Percentiles rank a stretch among this genome's conserved stretches.
Conservation (phyloP, 768 basidiomycete species). For the Jaapia argillacea region DNA sequence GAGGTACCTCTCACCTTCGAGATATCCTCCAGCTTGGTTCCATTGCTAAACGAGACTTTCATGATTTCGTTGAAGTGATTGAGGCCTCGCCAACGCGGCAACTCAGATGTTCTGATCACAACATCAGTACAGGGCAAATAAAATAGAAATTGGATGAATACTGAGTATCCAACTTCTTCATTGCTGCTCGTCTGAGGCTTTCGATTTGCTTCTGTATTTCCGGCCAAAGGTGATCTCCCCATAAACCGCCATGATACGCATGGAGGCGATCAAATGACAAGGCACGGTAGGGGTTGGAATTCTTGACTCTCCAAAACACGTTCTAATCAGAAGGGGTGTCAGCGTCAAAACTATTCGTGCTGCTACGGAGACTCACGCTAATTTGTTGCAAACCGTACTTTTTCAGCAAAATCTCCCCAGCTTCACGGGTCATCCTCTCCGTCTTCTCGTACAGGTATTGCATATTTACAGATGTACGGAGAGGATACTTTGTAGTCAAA, state of each 20-base stretch:
- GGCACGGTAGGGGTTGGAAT: conserved; percentile 24
- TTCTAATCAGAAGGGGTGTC: too few species aligned
- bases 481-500: conserved; percentile 8
- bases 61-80: conserved; percentile 20
- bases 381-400: conserved; percentile 10
- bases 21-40: conserved; percentile 25
- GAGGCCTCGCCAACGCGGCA: conserved; percentile 23
- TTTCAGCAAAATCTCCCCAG: conserved; percentile 10
- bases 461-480: conserved; percentile 11
- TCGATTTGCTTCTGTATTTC: conserved; percentile 15
- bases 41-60: conserved; percentile 22
- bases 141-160: conserved; percentile 10
- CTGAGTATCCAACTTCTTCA: conserved; percentile 12
- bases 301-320: conserved; percentile 26
- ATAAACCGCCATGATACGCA: conserved; percentile 21
- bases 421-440: neutral
- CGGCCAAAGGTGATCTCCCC: conserved; percentile 21
- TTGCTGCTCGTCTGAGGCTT: conserved; percentile 5
- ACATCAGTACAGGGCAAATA: neutral
- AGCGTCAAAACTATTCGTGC: too few species aligned
- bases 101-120: conserved; percentile 13
- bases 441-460: conserved; percentile 9
- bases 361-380: too few species aligned
- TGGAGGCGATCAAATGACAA: conserved; percentile 31
- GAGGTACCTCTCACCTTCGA: conserved; percentile 17